Evolutionary conservation across 75 land plant species (phyloP), one percentile per base, ranked within the genome.

Genomic region (Cryptomeria japonica): DNA sequence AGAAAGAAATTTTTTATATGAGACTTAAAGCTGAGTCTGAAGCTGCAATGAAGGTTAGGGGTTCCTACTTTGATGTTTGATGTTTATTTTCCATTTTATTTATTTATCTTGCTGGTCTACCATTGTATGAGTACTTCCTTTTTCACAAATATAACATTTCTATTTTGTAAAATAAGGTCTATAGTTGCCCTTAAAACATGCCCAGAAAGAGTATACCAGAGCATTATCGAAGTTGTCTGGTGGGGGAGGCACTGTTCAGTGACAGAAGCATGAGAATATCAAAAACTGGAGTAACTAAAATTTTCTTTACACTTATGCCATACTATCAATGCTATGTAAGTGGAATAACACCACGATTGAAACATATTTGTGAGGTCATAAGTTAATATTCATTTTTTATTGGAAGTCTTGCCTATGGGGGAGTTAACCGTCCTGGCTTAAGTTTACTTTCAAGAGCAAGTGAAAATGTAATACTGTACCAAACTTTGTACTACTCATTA

Each of bases 11-110:
- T 80, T 86, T 87, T 87, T 95, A 96, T 86, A 94, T 94, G 87
- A 95, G 94, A 88, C 90, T 93, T 64, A 94, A 95, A 77, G 99
- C 97, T 32, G 99, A 98, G 86, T 86, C 87, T 31, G 99, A 98
- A 86, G 87, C 93, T 82, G 94, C 90, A 18, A 93, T 91, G 85
- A 91, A 89, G 99, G 99, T 97, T 86, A 46, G 86, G 13, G 76
- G 9, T n/a, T 72, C 75, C 34, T 32, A 32, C 31, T 72, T n/a
- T 72, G 76, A 72, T n/a, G 32, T 44, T 58, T 58, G 64, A 58
- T 58, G 64, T 58, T 58, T 3, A 58, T 58, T 58, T 56, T 58
- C 64, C 25, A 3, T 58, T 58, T 22, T 22, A 58, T 5, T 22
- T 58, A 58, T 22, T 58, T 58, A 58, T 58, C 7, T 47, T 13